Conservation (phyloP, 805 yeast species). For the Ogataea zsoltii region DNA sequence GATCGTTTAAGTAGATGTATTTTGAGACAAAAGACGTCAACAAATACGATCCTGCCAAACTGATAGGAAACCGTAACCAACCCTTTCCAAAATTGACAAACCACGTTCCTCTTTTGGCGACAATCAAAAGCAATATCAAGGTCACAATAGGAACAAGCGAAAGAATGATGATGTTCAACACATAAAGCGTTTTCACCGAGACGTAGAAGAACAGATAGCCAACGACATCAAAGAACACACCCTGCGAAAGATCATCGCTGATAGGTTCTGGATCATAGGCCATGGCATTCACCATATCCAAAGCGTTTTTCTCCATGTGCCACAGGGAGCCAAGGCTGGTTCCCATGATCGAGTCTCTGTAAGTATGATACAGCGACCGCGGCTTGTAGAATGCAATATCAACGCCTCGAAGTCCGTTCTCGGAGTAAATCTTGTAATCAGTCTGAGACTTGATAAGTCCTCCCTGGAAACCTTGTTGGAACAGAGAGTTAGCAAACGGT, state of each 20-base stretch:
- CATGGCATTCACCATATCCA: slow-evolving; percentile 57
- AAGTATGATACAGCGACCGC: slow-evolving; percentile 80
- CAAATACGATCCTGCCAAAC: slow-evolving; percentile 47
- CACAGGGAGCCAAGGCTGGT: slow-evolving; percentile 70
- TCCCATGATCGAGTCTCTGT: slow-evolving; percentile 64
- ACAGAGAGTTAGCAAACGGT: slow-evolving; percentile 79
- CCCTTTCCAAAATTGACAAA: slow-evolving; percentile 42
- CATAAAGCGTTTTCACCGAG: slow-evolving; percentile 50
- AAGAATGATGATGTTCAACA: slow-evolving; percentile 54
- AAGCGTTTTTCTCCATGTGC: slow-evolving; percentile 77
- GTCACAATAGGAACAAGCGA: slow-evolving; percentile 55
- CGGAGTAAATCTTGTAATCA: slow-evolving; percentile 72
- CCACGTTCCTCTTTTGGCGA: slow-evolving; percentile 50
- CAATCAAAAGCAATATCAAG: slow-evolving; percentile 47
- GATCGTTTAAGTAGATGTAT: slow-evolving; percentile 45
- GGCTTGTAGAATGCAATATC: slow-evolving; percentile 91
- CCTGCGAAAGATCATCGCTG: slow-evolving; percentile 39
- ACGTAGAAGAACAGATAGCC: slow-evolving; percentile 57
- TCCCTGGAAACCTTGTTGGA: slow-evolving; percentile 81
- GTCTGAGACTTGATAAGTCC: slow-evolving; percentile 78
- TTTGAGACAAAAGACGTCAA: slow-evolving; percentile 39
- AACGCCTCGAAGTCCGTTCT: slow-evolving; percentile 74
- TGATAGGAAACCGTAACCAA: slow-evolving; percentile 58
- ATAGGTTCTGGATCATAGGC: slow-evolving; percentile 36
- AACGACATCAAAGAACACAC: slow-evolving; percentile 65